Base-by-base conservation (phyloP, 1,284 basidiomycete genomes). In the Phlebopus sp. region DNA sequence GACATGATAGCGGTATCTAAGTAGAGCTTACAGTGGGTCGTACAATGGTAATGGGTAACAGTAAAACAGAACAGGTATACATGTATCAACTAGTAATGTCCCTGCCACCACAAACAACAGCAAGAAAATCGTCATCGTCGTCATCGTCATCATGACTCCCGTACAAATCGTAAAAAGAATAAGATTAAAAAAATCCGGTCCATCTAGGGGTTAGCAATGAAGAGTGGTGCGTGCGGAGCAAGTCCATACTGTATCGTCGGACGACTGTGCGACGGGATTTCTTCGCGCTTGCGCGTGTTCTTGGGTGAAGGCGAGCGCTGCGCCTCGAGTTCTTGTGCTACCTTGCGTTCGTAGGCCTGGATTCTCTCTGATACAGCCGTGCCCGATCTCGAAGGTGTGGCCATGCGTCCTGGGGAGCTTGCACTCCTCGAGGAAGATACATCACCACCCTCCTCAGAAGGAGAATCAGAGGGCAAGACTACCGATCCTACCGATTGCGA, bases 201-300 rank as follows among this genome's bases (percentile, higher is more conserved):
- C 49, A 38, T 45, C 56, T 80, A 76, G 11, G 78, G 78, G 53
- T 80, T 80, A 23, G 76, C 74, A 37, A 79, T 67, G 48, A 73
- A 80, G 32, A 80, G 60, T 37, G 75, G 66, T 14, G 73, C 59
- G 52, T 67, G 70, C 27, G 70, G 76, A 23, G 67, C 75, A 27
- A 78, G 63, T 4, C 77, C 77, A 45, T 80, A 80, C 31, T 62
- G 59, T 37, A 71, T 58, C 18, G 56, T 63, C 34, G 59, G 55
- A 27, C 62, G 58, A 48, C 62, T 55, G 55, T 62, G 55, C 35
- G 59, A 53, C 52, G 61, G 52, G 5, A 58, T 50, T 50, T 63
- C 66, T 54, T 68, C 62, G 7, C 54, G 55, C 18, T 46, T 59
- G 23, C 60, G 58, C 31, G 66, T 68, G 47, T 66, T 69, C 43